A percentile compares a stretch with the other conserved stretches of the same genome.
These are phyloP conservation scores for Daldinia bambusicola DNA, from an alignment of 495 filamentous ascomycete genomes.

Conservation along the genomic window DNA sequence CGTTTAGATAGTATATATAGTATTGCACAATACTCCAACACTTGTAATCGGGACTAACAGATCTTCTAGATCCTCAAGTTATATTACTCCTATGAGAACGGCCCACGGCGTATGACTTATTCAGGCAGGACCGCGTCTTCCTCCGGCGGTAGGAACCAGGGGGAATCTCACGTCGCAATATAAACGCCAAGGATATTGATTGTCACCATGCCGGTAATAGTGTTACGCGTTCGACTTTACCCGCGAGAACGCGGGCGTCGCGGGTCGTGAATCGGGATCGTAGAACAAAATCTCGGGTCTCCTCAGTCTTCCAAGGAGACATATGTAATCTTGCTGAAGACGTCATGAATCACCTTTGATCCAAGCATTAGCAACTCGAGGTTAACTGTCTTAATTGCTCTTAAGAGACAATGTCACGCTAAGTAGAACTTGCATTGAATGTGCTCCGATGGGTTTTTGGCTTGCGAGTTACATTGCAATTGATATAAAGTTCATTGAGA, in stretches of 20 bases:
- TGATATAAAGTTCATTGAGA: not conserved
- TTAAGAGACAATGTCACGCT: not conserved
- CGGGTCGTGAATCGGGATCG: not conserved
- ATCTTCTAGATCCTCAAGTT: constrained; percentile 10
- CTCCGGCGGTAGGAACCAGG: constrained; percentile 22
- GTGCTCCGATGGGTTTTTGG: not conserved
- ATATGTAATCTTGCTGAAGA: not conserved
- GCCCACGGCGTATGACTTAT: constrained; percentile 18
- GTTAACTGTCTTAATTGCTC: not conserved
- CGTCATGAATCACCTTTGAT: not conserved
- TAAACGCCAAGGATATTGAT: constrained; percentile 30
- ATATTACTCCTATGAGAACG: constrained; percentile 13
- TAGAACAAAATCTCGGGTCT: not conserved
- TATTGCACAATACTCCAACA: not conserved
- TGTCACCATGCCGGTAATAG: constrained; percentile 13
- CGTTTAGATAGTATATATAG: not conserved
- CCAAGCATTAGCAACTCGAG: not conserved
- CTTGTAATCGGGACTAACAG: not conserved
- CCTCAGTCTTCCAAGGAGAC: not conserved
- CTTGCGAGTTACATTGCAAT: not conserved
- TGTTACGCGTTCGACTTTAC: constrained; percentile 33
- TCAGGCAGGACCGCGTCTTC: constrained; percentile 25
- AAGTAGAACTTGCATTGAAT: not conserved
- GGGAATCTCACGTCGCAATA: constrained; percentile 26
- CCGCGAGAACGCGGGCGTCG: constrained; percentile 2